Evolutionary conservation across 2,329 filamentous ascomycete species (phyloP).

Genomic region (Coniochaeta hoffmannii): DNA sequence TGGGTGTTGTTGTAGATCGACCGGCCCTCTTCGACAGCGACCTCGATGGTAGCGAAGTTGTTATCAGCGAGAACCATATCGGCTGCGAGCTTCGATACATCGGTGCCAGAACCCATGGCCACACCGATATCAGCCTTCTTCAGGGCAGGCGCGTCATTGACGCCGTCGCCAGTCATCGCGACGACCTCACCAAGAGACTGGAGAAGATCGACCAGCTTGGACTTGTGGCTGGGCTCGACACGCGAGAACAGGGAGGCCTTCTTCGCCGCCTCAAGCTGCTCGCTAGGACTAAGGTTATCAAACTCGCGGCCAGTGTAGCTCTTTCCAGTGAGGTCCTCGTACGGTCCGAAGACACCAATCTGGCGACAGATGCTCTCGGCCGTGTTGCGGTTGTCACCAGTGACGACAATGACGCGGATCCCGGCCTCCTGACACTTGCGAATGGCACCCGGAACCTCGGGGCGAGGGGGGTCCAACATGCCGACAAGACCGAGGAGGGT

Average conservation of each 20-base stretch:
- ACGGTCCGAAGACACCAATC: constrained; percentile 81
- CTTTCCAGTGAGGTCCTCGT: constrained; percentile 82
- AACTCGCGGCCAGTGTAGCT: constrained; percentile 95
- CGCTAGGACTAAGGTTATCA: constrained; percentile 68
- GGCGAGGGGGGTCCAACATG: constrained; percentile 94
- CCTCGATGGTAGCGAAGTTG: constrained; percentile 97
- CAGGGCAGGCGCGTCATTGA: constrained; percentile 94
- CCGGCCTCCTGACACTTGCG: constrained; percentile 85
- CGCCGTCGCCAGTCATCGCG: constrained; percentile 97
- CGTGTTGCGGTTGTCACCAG: constrained; percentile 95
- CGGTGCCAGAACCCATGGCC: constrained; percentile 96
- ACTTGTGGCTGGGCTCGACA: constrained; percentile 93
- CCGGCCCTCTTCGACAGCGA: constrained; percentile 92
- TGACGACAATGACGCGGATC: constrained; percentile 96
- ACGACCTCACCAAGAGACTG: constrained; percentile 91
- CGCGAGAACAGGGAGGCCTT: constrained; percentile 88
- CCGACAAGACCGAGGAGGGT: constrained; percentile 89
- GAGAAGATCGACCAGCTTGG: constrained; percentile 92
- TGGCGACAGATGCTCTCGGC: constrained; percentile 96
- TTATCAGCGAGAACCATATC: constrained; percentile 99
- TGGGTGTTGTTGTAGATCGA: constrained; percentile 99
- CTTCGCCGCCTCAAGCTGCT: constrained; percentile 79
- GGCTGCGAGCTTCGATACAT: constrained; percentile 91
- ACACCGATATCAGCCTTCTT: constrained; percentile 99
- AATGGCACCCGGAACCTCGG: constrained; percentile 82